Evolutionary conservation across 371 early-diverging fungal genomes (phyloP).

Genomic region (Nematocida sp.): DNA sequence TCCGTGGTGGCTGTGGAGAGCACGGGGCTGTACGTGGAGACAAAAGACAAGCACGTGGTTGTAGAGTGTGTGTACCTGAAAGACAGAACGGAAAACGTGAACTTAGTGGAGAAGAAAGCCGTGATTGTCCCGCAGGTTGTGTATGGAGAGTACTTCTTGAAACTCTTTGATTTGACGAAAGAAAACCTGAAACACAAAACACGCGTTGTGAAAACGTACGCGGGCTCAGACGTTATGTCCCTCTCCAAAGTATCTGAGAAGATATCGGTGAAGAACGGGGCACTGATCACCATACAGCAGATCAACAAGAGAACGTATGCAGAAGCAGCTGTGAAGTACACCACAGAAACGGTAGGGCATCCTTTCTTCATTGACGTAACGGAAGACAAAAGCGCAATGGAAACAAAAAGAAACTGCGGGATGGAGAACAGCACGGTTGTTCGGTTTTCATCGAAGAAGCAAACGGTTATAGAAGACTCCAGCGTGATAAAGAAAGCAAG

Average conservation of each 20-base stretch:
- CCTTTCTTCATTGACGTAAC: slow-evolving; percentile 39
- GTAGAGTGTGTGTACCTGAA: not conserved
- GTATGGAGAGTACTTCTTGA: not conserved
- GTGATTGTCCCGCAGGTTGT: slow-evolving; percentile 9
- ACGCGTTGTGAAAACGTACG: slow-evolving; percentile 4
- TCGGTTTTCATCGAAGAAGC: slow-evolving; percentile 9
- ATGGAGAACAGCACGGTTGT: slow-evolving; percentile 23
- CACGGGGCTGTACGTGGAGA: not conserved
- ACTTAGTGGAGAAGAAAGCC: not conserved
- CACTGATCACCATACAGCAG: slow-evolving; percentile 24
- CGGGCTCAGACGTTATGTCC: not conserved
- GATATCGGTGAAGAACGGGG: slow-evolving; percentile 9
- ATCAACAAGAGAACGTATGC: slow-evolving; percentile 9
- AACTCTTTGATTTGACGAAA: not conserved
- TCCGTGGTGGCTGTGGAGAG: not conserved
- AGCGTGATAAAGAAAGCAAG: slow-evolving; percentile 5
- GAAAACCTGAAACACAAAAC: not conserved
- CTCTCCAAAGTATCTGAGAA: not conserved
- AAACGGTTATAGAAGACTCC: slow-evolving; percentile 10
- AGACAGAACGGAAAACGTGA: slow-evolving; percentile 31
- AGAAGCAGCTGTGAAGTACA: slow-evolving; percentile 32
- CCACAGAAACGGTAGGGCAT: slow-evolving; percentile 16
- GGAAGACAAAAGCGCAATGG: slow-evolving; percentile 17
- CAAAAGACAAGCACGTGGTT: not conserved
- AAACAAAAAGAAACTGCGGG: slow-evolving; percentile 31